These are phyloP conservation scores for Aspergillus campestris DNA, from an alignment of 495 filamentous ascomycete species.

Conservation along the genomic window DNA sequence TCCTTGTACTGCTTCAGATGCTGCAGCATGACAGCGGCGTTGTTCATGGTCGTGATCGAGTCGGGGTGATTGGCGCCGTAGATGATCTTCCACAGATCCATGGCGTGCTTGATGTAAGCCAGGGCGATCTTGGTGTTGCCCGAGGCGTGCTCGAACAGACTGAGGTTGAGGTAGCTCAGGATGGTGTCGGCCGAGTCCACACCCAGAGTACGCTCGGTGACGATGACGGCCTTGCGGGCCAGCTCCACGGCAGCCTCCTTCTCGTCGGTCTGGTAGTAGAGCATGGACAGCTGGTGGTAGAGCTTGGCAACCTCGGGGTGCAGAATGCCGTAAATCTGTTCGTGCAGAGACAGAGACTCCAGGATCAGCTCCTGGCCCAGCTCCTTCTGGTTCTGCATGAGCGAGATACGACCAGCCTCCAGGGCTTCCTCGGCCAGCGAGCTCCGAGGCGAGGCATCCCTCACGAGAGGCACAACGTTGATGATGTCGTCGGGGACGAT, in stretches of 20 bases:
- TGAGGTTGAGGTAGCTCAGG: constrained; percentile 89
- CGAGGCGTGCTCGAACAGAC: constrained; percentile 86
- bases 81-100: constrained; percentile 94
- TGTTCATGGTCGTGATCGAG: constrained; percentile 97
- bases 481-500: constrained; percentile 80
- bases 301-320: constrained; percentile 95
- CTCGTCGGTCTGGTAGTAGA: constrained; percentile 93
- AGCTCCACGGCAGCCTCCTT: constrained; percentile 92
- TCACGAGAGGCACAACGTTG: constrained; percentile 87
- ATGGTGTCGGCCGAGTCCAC: constrained; percentile 91
- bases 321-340: constrained; percentile 97
- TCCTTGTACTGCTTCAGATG: constrained; percentile 84
- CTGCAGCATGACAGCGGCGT: constrained; percentile 97
- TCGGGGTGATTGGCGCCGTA: constrained; percentile 92
- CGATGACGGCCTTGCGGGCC: constrained; percentile 91
- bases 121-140: constrained; percentile 81
- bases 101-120: constrained; percentile 79
- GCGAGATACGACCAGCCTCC: constrained; percentile 88
- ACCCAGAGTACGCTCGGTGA: constrained; percentile 89
- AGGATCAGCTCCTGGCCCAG: constrained; percentile 91
- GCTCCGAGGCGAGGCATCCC: constrained; percentile 84
- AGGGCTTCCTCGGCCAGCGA: constrained; percentile 89
- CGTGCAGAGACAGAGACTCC: constrained; percentile 90
- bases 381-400: constrained; percentile 90
- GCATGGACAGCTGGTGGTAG: constrained; percentile 88